Conservation (phyloP, 1,284 basidiomycete species). For the Fomitopsis betulina region DNA sequence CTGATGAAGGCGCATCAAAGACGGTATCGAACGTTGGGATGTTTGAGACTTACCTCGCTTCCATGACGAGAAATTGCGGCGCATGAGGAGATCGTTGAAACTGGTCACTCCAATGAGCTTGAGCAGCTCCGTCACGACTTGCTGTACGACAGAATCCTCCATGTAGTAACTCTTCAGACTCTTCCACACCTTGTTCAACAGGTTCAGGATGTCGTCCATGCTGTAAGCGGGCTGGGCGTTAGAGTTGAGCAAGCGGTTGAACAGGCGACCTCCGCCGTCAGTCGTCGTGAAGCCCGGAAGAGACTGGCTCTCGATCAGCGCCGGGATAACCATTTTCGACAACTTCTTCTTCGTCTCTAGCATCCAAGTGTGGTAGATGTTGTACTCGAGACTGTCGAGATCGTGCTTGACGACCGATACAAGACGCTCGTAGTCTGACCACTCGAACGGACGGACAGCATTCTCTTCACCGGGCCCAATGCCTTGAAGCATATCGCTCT, state of each 20-base stretch:
- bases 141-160: slow-evolving; percentile 96
- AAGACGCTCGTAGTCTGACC: slow-evolving; percentile 95
- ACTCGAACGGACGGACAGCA: slow-evolving; percentile 89
- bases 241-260: slow-evolving; percentile 88
- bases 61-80: slow-evolving; percentile 99
- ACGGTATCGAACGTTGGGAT: background rate
- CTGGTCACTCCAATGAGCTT: slow-evolving; percentile 97
- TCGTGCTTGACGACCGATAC: slow-evolving; percentile 99
- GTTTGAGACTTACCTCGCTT: slow-evolving; percentile 75
- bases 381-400: slow-evolving; percentile 97
- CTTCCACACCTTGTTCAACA: slow-evolving; percentile 98
- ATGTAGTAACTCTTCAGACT: slow-evolving; percentile 98
- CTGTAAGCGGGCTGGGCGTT: slow-evolving; percentile 87
- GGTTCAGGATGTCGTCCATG: slow-evolving; percentile 98
- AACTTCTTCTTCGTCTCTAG: slow-evolving; percentile 96
- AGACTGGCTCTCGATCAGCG: slow-evolving; percentile 96
- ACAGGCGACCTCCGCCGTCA: slow-evolving; percentile 89
- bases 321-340: slow-evolving; percentile 98
- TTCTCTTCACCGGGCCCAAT: slow-evolving; percentile 96
- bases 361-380: slow-evolving; percentile 99
- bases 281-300: slow-evolving; percentile 97
- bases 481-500: slow-evolving; percentile 97
- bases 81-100: slow-evolving; percentile 98
- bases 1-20: slow-evolving; percentile 35
- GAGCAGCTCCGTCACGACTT: slow-evolving; percentile 94